Evolutionary conservation across 2,329 filamentous ascomycete species (phyloP).

Genomic region (Amauroascus verrucosus): DNA sequence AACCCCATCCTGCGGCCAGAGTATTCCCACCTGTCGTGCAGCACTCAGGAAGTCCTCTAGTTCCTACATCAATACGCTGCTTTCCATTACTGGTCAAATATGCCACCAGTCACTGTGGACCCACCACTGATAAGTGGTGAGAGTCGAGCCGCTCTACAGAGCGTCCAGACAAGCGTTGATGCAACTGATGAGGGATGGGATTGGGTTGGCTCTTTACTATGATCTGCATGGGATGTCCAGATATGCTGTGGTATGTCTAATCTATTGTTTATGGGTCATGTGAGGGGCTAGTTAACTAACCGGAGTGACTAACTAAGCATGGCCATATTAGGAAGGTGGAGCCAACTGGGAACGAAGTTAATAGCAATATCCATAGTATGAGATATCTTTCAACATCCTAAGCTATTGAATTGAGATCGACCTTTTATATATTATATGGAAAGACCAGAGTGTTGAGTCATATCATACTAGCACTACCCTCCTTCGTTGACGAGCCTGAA

Average conservation of each 20-base stretch:
- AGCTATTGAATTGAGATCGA: too few relatives aligned
- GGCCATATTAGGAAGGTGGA: too few relatives aligned
- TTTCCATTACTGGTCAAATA: not conserved
- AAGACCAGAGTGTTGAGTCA: too few relatives aligned
- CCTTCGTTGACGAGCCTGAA: too few relatives aligned
- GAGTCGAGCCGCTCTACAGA: not conserved
- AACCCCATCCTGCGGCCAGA: not conserved
- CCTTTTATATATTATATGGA: too few relatives aligned
- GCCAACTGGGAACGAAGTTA: too few relatives aligned
- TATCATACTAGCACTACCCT: too few relatives aligned
- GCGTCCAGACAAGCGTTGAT: not conserved
- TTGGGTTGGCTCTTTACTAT: not conserved
- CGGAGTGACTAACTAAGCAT: too few relatives aligned
- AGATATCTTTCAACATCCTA: too few relatives aligned
- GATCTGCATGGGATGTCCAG: not conserved
- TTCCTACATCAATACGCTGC: not conserved
- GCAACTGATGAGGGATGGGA: not conserved
- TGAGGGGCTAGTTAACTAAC: too few relatives aligned
- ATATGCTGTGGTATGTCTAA: not conserved
- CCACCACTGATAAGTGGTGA: not conserved
- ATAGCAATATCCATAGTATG: too few relatives aligned
- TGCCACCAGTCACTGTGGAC: not conserved
- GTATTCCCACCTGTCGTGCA: not conserved
- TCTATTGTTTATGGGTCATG: too few relatives aligned
- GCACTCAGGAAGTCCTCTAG: not conserved